Evolutionary conservation across 495 filamentous ascomycete species (phyloP).

Genomic region (Penicillium diatomitis): DNA sequence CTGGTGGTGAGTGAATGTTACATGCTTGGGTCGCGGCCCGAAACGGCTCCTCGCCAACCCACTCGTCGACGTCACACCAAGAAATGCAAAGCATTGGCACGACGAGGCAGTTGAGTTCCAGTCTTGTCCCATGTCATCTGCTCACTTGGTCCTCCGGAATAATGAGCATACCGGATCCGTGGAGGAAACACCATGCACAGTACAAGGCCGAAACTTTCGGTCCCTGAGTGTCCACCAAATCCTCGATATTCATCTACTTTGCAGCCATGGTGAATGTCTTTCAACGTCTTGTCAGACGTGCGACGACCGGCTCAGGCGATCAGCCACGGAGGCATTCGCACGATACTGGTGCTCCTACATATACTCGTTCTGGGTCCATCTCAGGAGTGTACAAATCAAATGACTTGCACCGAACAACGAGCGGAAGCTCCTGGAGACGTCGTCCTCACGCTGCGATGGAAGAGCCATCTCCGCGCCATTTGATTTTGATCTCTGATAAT

Average conservation of each 20-base stretch:
- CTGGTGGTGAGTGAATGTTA: too few relatives aligned
- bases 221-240: not conserved
- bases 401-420: slow-evolving; percentile 6
- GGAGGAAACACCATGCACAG: not conserved
- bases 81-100: slow-evolving; percentile 14
- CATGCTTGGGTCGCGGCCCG: not conserved
- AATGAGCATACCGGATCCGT: not conserved
- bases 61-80: slow-evolving; percentile 18
- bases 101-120: slow-evolving; percentile 6
- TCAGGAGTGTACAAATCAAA: not conserved
- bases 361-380: too few relatives aligned
- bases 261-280: slow-evolving; percentile 19
- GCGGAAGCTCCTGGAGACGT: slow-evolving; percentile 10
- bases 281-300: slow-evolving; percentile 12
- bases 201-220: not conserved
- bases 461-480: slow-evolving; percentile 17
- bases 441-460: slow-evolving; percentile 6
- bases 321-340: too few relatives aligned
- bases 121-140: slow-evolving; percentile 14
- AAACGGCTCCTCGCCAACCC: slow-evolving; percentile 4
- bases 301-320: slow-evolving; percentile 8
- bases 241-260: not conserved
- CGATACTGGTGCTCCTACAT: too few relatives aligned
- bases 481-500: slow-evolving; percentile 53
- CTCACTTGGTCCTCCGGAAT: too few relatives aligned